These are phyloP conservation scores for Passalora sequoiae DNA, from an alignment of 2,329 filamentous ascomycete species.

Conservation along the genomic window DNA sequence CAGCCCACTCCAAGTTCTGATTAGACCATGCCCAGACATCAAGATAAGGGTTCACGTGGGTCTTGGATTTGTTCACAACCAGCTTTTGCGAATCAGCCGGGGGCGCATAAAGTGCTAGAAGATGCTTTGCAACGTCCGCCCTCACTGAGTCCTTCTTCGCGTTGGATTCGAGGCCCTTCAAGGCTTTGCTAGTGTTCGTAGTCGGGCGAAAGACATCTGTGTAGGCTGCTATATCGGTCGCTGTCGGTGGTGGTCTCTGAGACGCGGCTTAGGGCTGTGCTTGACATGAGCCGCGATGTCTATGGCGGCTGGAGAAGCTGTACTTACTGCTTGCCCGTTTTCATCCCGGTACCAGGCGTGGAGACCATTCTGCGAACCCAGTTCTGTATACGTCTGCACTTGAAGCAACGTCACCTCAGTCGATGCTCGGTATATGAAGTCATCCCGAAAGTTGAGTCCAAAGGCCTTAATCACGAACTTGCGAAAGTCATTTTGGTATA, in stretches of 20 bases:
- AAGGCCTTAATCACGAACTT: slow-evolving; percentile 47
- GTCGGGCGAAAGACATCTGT: slow-evolving; percentile 59
- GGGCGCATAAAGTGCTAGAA: slow-evolving; percentile 51
- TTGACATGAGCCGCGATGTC: slow-evolving; percentile 10
- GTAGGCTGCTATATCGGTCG: slow-evolving; percentile 61
- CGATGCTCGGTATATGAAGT: slow-evolving; percentile 49
- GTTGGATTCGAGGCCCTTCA: slow-evolving; percentile 60
- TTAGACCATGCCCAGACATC: slow-evolving; percentile 64
- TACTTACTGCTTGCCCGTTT: slow-evolving; percentile 35
- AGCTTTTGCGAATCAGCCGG: slow-evolving; percentile 37
- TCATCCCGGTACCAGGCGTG: slow-evolving; percentile 49
- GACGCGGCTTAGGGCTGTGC: slow-evolving; percentile 21
- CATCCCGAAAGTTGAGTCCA: slow-evolving; percentile 41
- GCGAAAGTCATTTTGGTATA: slow-evolving; percentile 42
- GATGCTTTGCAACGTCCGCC: slow-evolving; percentile 51
- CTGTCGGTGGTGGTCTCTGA: slow-evolving; percentile 44
- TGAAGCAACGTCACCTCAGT: slow-evolving; percentile 48
- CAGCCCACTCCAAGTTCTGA: slow-evolving; percentile 60
- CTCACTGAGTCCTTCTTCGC: slow-evolving; percentile 61
- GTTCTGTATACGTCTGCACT: slow-evolving; percentile 46
- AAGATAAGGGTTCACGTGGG: slow-evolving; percentile 59
- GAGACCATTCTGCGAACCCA: slow-evolving; percentile 43
- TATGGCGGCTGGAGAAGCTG: not conserved
- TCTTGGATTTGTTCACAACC: slow-evolving; percentile 39
- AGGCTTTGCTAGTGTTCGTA: slow-evolving; percentile 55